Evolutionary conservation across 805 yeast genomes (phyloP), one percentile per base, ranked within the genome.

Genomic region (Tetrapisispora arboricola): DNA sequence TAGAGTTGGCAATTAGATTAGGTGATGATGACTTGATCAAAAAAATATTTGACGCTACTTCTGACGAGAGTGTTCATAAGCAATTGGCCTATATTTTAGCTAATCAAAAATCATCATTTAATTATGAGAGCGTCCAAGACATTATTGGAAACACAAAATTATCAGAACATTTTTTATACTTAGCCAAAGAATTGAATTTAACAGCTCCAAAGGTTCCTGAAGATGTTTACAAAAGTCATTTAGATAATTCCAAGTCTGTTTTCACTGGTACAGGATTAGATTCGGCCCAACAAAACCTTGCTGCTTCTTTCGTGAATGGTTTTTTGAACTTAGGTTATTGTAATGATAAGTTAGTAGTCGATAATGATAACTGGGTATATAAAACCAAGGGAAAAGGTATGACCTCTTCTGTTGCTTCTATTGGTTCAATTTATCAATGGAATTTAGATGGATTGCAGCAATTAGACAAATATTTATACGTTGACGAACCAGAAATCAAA

Each of bases 251-350:
- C 3, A 71, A 78, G 45, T 72, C 73, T 41, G 79, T 80, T 6
- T 60, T 59, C 33, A 74, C 80, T 6, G 55, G 60, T 3, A 54
- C 64, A 10, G 69, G 75, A 40, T 66, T 86, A 32, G 96, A 90
- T 60, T 84, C 95, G 28, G 95, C 96, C 11, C 88, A 87, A 61
- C 97, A 90, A 63, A 92, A 87, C 57, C 71, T 92, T 53, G 97
- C 97, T 4, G 78, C 94, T 3, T 75, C 92, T n/a, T 90, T 92
- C 61, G 97, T 88, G 38, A 92, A 87, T 57, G 82, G 88, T 6
- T 86, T 88, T 59, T 72, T 87, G 49, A 92, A 92, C 61, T 75
- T 88, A 54, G 99, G 98, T 37, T 92, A 78, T 57, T 87, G 94
- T 44, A 72, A 76, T 38, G 97, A 90, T 60, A 85, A 84, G 57